phyloP scores from a whole-genome alignment of 164 flowering plant genomes.

The Umbellularia californica region DNA sequence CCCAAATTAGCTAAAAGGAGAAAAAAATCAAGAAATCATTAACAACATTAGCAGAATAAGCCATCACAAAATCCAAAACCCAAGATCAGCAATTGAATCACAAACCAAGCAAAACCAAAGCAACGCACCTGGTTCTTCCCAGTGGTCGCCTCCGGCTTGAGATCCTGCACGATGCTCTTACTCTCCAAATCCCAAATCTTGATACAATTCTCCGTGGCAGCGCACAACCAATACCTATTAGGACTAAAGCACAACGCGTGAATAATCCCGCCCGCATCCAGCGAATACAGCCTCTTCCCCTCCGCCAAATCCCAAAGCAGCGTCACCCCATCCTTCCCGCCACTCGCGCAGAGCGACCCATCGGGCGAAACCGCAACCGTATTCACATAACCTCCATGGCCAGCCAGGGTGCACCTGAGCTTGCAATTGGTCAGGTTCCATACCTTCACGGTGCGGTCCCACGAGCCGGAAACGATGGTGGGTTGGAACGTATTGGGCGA shows the following conservation, averaged over 20 bases:
- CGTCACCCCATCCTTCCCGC: slow-evolving; percentile 81
- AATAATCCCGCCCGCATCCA: slow-evolving; percentile 70
- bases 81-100: not conserved
- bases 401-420: slow-evolving; percentile 51
- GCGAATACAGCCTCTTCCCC: slow-evolving; percentile 70
- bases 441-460: slow-evolving; percentile 77
- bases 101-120: not conserved
- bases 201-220: slow-evolving; percentile 70
- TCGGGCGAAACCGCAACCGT: slow-evolving; percentile 82
- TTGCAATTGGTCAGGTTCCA: slow-evolving; percentile 84
- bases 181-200: slow-evolving; percentile 96
- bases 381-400: slow-evolving; percentile 72
- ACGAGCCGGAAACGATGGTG: slow-evolving; percentile 74
- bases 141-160: slow-evolving; percentile 49
- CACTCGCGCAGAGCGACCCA: slow-evolving; percentile 83
- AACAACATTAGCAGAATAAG: no score
- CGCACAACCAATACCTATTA: slow-evolving; percentile 91
- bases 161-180: slow-evolving; percentile 69
- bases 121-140: slow-evolving; percentile 30
- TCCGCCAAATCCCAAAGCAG: slow-evolving; percentile 86
- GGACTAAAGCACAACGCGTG: slow-evolving; percentile 87
- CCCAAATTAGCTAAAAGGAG: no score
- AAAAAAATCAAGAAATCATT: no score
- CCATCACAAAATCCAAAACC: not conserved
- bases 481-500: slow-evolving; percentile 63